Percentiles rank a stretch among this genome's conserved stretches.
phyloP scores from a whole-genome alignment of 2,329 filamentous ascomycete species.

The Ophiosphaerella korrae region DNA sequence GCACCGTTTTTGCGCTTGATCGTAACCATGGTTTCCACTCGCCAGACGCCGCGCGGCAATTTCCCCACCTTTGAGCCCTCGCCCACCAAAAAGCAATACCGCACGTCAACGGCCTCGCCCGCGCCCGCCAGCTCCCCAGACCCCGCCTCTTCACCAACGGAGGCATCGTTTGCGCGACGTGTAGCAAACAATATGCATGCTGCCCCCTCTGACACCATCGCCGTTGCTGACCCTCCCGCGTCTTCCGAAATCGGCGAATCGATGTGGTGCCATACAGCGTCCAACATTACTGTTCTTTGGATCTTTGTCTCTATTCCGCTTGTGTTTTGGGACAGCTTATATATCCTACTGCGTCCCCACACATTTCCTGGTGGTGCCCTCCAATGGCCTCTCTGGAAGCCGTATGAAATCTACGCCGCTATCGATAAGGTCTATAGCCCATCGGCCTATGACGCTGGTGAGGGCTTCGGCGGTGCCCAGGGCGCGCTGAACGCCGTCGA shows the following conservation, averaged over 20 bases:
- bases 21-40: constrained; percentile 47
- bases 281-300: constrained; percentile 69
- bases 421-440: constrained; percentile 84
- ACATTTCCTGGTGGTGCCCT: constrained; percentile 78
- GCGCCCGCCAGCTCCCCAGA: constrained; percentile 28
- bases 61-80: constrained; percentile 45
- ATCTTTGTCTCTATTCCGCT: constrained; percentile 75
- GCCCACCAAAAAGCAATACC: constrained; percentile 42
- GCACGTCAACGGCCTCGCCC: constrained; percentile 42
- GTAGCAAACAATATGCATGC: constrained; percentile 22
- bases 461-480: constrained; percentile 82
- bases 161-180: constrained; percentile 28
- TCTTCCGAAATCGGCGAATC: constrained; percentile 25
- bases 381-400: constrained; percentile 74
- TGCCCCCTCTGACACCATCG: constrained; percentile 21
- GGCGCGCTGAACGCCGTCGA: constrained; percentile 71
- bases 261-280: constrained; percentile 64
- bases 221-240: constrained; percentile 19
- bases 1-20: neutral
- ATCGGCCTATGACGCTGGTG: constrained; percentile 67
- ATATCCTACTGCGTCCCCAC: constrained; percentile 79
- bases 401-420: constrained; percentile 79
- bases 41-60: constrained; percentile 42
- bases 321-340: constrained; percentile 80
- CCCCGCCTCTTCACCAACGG: constrained; percentile 21